phyloP scores from a whole-genome alignment of 192 early-diverging fungal genomes.

The Ambispora gerdemannii region DNA sequence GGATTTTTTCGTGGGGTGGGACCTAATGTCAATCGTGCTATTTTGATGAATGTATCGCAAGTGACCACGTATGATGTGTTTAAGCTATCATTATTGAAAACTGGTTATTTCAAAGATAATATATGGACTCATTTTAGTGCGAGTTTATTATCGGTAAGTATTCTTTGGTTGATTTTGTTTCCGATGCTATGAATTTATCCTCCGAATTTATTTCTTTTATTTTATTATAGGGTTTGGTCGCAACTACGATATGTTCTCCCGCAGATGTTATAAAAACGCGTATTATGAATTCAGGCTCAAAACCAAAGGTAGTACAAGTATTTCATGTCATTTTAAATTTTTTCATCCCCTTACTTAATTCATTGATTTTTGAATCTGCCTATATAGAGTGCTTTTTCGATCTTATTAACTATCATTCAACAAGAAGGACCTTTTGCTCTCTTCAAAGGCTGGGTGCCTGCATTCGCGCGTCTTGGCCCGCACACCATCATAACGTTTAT shows the following conservation, averaged over 20 bases:
- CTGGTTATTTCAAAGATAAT: conserved; percentile 60
- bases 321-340: conserved; percentile 4
- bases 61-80: conserved; percentile 73
- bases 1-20: conserved; percentile 87
- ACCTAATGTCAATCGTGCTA: conserved; percentile 86
- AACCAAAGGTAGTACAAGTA: conserved; percentile 41
- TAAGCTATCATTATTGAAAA: conserved; percentile 66
- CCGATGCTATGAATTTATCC: background rate
- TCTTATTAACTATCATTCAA: conserved; percentile 42
- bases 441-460: conserved; percentile 84
- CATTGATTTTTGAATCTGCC: background rate
- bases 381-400: conserved; percentile 34
- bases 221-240: conserved; percentile 57
- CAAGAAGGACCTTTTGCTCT: conserved; percentile 66
- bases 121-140: conserved; percentile 64
- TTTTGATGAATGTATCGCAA: conserved; percentile 77
- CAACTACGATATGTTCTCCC: conserved; percentile 73
- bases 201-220: background rate
- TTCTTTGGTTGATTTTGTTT: conserved; percentile 10
- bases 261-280: conserved; percentile 84
- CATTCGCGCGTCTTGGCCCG: conserved; percentile 76
- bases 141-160: conserved; percentile 66
- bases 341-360: background rate
- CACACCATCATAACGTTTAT: conserved; percentile 85
- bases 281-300: conserved; percentile 70